These are phyloP conservation scores for Huntiella bhutanensis DNA, from an alignment of 2,329 filamentous ascomycete genomes.

Conservation along the genomic window DNA sequence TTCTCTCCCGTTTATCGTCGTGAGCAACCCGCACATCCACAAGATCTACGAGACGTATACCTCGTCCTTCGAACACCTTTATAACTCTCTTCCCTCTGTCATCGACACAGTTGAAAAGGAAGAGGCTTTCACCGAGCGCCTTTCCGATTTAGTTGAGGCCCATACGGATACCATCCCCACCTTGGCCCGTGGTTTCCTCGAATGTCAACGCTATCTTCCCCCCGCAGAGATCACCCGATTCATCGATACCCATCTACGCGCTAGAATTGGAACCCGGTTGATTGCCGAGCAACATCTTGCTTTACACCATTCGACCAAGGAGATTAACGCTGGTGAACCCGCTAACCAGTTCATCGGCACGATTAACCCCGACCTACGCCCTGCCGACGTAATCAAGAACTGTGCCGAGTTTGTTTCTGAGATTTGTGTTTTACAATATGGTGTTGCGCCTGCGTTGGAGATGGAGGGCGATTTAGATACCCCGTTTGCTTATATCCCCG, in stretches of 20 bases:
- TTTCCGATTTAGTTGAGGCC: constrained; percentile 87
- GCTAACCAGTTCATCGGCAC: constrained; percentile 57
- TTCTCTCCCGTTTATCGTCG: constrained; percentile 91
- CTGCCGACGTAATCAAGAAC: constrained; percentile 59
- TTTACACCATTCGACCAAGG: constrained; percentile 45
- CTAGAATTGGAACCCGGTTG: constrained; percentile 79
- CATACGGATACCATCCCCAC: constrained; percentile 90
- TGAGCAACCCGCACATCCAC: constrained; percentile 89
- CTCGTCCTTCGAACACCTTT: constrained; percentile 58
- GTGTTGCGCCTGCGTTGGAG: constrained; percentile 58
- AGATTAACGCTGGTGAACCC: constrained; percentile 36
- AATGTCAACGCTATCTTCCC: constrained; percentile 79
- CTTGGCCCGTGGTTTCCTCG: constrained; percentile 77
- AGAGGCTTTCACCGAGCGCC: constrained; percentile 74
- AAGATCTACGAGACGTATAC: constrained; percentile 94
- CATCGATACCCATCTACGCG: constrained; percentile 81
- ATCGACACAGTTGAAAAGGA: constrained; percentile 38
- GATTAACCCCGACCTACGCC: constrained; percentile 77
- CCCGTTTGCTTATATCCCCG: constrained; percentile 84
- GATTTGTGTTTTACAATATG: constrained; percentile 92
- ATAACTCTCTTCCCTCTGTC: constrained; percentile 6
- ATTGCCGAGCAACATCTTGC: constrained; percentile 96
- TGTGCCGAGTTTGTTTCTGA: constrained; percentile 87
- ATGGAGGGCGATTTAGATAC: constrained; percentile 75
- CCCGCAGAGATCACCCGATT: constrained; percentile 72